Base-by-base conservation (phyloP, 2,329 filamentous ascomycete species). In the Fusarium subglutinans region DNA sequence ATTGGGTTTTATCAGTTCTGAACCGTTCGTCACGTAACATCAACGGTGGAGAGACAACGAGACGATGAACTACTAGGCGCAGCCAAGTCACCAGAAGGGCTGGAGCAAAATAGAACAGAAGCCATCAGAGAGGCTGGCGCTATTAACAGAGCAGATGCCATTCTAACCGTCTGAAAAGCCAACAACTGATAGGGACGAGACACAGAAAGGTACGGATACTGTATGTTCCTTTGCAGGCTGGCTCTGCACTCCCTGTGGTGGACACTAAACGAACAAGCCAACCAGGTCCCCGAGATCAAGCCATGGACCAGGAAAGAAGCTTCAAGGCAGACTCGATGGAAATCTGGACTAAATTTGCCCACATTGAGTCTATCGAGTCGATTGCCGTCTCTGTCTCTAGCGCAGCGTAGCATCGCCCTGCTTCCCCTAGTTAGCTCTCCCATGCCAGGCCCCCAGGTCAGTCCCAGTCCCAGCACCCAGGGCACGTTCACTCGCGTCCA, bases 21-120 rank as follows among this genome's bases (percentile, higher is more conserved):
- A 58, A 37, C 45, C 40, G 54, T 68, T 63, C 62, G 63, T 66
- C 63, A 71, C 69, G 75, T 77, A 72, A 57, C 73, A 77, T 77
- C 47, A 62, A 73, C 54, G 62, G 75, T 75, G 75, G 71, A 64
- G 75, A 61, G 67, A 40, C 20, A 48, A 58, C 64, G 62, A 73
- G 67, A 43, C n/a, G 55, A 62, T 69, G 69, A 75, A 73, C 64
- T 50, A 62, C 63, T 62, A 60, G 64, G 69, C 74, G 75, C 68
- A 77, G 74, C 50, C 55, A 45, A 40, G 51, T 66, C 38, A 41
- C 24, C 35, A 50, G 65, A 70, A 70, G 63, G 60, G 60, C 60
- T 60, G 66, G 63, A 73, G 66, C 48, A 74, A 38, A 63, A 68
- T 41, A 71, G 48, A 72, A 55, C n/a, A 50, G 62, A 54, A 57